Conservation (phyloP, 768 basidiomycete species). For the Tylopilus felleus region DNA sequence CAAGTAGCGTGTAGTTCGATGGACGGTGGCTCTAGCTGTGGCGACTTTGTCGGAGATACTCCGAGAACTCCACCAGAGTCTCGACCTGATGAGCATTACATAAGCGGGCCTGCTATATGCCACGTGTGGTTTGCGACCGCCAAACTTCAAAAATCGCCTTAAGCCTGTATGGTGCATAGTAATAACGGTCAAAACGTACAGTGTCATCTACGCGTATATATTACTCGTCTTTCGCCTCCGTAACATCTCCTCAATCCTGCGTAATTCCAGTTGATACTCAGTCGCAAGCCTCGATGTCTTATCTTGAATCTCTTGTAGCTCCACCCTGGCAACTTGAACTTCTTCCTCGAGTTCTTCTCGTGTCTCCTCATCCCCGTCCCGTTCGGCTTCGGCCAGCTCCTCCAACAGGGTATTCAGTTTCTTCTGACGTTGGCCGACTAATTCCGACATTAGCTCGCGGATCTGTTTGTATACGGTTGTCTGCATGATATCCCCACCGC, state of each 20-base stretch:
- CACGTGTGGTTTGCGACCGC: too few species aligned
- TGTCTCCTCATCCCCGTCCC: conserved; percentile 42
- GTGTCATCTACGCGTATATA: not conserved
- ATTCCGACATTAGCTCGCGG: conserved; percentile 44
- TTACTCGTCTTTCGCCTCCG: conserved; percentile 11
- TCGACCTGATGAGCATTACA: too few species aligned
- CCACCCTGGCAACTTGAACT: conserved; percentile 20
- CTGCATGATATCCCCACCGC: conserved; percentile 44
- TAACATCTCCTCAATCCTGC: conserved; percentile 26
- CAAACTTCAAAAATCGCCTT: too few species aligned
- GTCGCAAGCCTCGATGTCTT: conserved; percentile 24
- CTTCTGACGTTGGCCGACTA: conserved; percentile 39
- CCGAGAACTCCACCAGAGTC: too few species aligned
- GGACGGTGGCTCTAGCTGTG: too few species aligned
- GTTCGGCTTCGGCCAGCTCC: conserved; percentile 46
- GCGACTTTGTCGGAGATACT: too few species aligned
- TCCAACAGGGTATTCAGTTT: conserved; percentile 43
- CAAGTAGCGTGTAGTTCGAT: too few species aligned
- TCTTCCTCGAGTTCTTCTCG: conserved; percentile 42
- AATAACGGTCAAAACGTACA: not conserved
- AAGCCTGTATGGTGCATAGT: not conserved
- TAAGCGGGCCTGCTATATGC: too few species aligned
- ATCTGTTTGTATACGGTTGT: conserved; percentile 55
- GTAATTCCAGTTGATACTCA: conserved; percentile 28
- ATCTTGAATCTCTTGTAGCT: conserved; percentile 20